Evolutionary conservation across 2,329 filamentous ascomycete genomes (phyloP).

Genomic region (Apiospora koreana): DNA sequence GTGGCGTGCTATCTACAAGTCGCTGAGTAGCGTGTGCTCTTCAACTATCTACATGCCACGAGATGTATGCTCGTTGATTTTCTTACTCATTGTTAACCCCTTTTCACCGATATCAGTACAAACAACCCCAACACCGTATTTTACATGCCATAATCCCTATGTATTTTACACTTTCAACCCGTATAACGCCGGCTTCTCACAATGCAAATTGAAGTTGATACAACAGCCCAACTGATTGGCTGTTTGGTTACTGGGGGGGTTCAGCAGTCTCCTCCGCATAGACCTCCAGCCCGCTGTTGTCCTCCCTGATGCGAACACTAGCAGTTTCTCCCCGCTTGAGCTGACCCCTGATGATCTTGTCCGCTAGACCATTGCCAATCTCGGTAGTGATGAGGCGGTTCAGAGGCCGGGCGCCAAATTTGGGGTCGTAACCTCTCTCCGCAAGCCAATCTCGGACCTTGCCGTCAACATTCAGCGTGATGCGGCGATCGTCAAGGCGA

Average conservation of each 20-base stretch:
- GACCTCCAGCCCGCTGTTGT: slow-evolving; percentile 60
- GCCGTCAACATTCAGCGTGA: slow-evolving; percentile 70
- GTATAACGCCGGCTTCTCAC: background rate
- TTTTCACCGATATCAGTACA: background rate
- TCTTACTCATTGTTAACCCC: background rate
- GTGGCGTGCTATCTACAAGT: background rate
- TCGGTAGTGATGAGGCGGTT: slow-evolving; percentile 90
- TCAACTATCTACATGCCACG: background rate
- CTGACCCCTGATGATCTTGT: slow-evolving; percentile 87
- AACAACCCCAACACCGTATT: background rate
- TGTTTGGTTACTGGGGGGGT: background rate
- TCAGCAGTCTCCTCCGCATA: slow-evolving; percentile 18
- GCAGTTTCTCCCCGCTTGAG: slow-evolving; percentile 76
- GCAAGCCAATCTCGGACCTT: slow-evolving; percentile 84
- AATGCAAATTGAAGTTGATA: background rate
- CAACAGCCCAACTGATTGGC: background rate
- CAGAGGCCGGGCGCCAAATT: slow-evolving; percentile 86
- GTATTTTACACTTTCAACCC: background rate
- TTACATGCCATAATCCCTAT: background rate
- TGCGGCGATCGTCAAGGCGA: slow-evolving; percentile 82
- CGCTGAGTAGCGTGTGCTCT: background rate
- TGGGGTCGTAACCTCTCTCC: slow-evolving; percentile 85
- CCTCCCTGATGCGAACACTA: slow-evolving; percentile 66
- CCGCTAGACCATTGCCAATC: slow-evolving; percentile 85
- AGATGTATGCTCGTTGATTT: background rate